Evolutionary conservation across 208 protist species (phyloP), one percentile per base, ranked within the genome.

Genomic region (Leishmania tarentolae): DNA sequence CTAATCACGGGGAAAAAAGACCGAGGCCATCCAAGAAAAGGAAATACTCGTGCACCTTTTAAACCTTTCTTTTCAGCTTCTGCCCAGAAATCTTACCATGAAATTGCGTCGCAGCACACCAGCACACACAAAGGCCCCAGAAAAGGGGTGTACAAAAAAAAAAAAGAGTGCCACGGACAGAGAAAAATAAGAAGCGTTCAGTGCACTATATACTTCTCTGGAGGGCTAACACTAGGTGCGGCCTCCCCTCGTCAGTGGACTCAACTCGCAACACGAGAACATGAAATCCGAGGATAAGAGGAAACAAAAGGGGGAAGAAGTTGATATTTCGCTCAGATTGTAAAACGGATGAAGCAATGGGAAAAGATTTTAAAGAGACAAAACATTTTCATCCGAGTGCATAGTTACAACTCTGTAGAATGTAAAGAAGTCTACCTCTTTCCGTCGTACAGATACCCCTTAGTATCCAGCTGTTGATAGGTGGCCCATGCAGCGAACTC

Each of bases 401-500:
- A n/a, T 4, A 40, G n/a, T 8, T n/a, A 66, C 37, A n/a, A 40
- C n/a, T 4, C 21, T 9, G 11, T 13, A n/a, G n/a, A 19, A 11
- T 66, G 31, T 3, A 11, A 66, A 40, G 11, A 15, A 37, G n/a
- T 66, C n/a, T 5, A 28, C 50, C 61, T 44, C 8, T 46, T 72
- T 8, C 19, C n/a, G 19, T n/a, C 5, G 42, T 91, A 87, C 78
- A 83, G 85, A 73, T 95, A 91, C 52, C 89, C 90, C 68, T 91
- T 86, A 2, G 72, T 76, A 7, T 53, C 44, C 7, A 63, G 72
- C 72, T 40, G 0, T 31, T 47, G 19, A 21, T 3, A 35, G 3
- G 47, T 40, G 59, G 85, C 91, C 92, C 91, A 95, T 8, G 80
- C 83, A n/a, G 90, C 88, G 76, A 97, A 93, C 82, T 97, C 92